Base-by-base conservation (phyloP, 768 basidiomycete species). In the Kwoniella europaea region DNA sequence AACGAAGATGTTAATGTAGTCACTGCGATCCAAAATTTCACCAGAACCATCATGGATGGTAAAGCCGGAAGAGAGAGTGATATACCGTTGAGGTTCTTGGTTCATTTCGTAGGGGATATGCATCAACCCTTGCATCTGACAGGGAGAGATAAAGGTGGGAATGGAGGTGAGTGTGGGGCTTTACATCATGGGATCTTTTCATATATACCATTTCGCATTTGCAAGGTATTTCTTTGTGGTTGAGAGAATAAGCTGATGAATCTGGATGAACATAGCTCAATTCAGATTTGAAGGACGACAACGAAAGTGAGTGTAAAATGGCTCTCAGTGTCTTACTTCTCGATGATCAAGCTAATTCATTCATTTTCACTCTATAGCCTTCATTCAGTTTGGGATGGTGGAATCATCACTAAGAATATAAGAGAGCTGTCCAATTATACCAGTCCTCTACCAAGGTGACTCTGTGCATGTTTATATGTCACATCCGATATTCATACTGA, bases 41-140 rank as follows among this genome's bases (percentile, higher is more conserved):
- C 92, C 0, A 68, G 68, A 62, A 86, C 90, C 43, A 81, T 94
- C 22, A 88, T 72, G 75, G 72, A 83, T 65, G 79, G 76, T 4
- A 69, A 79, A 73, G 82, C 61, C 81, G 52, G 29, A 55, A 24
- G 56, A 35, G 57, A 65, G 29, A 76, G 89, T 2, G 89, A 90
- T 77, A 91, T 93, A 76, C 92, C 96, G 2, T 86, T 98, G 76
- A 91, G 92, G 82, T 99, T 97, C 86, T 85, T 99, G 42, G 88
- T 95, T 41, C 97, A 99, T 83, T 98, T 93, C 76, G 65, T 97
- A 12, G 94, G 96, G 0, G 96, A 98, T 82, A 86, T 96, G 87
- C 96, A 97, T 77, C 90, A 91, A 88, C 96, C 96, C 4, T 85
- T 99, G 65, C 96, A 99, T 82, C 87, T 99, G 46, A 91, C 91